These are phyloP conservation scores for Triticum aestivum DNA, from an alignment of 176 grass and related monocot species.

Conservation along the genomic window IWGSC_CS_RefSeq_v2.1 NC_057807.1:135192884-135193383, in stretches of 20 bases:
- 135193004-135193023: not conserved
- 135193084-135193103: slow-evolving; percentile 7
- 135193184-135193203: slow-evolving; percentile 34
- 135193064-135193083: slow-evolving; percentile 24
- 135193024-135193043: slow-evolving; percentile 4
- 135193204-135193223: slow-evolving; percentile 25
- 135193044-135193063: slow-evolving; percentile 22
- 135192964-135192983: not conserved
- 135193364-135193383: slow-evolving; percentile 8
- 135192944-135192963: too few species aligned
- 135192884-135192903: too few species aligned
- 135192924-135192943: too few species aligned
- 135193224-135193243: slow-evolving; percentile 33
- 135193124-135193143: slow-evolving; percentile 49
- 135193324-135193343: slow-evolving; percentile 34
- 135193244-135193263: slow-evolving; percentile 43
- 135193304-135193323: slow-evolving; percentile 35
- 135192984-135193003: not conserved
- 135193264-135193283: slow-evolving; percentile 9
- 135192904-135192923: too few species aligned
- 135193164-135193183: slow-evolving; percentile 48
- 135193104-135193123: slow-evolving; percentile 36
- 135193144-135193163: not conserved
- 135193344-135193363: slow-evolving; percentile 23
- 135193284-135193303: slow-evolving; percentile 47